phyloP scores from a whole-genome alignment of 148 eudicot genomes.

The Arctostaphylos glauca region DNA sequence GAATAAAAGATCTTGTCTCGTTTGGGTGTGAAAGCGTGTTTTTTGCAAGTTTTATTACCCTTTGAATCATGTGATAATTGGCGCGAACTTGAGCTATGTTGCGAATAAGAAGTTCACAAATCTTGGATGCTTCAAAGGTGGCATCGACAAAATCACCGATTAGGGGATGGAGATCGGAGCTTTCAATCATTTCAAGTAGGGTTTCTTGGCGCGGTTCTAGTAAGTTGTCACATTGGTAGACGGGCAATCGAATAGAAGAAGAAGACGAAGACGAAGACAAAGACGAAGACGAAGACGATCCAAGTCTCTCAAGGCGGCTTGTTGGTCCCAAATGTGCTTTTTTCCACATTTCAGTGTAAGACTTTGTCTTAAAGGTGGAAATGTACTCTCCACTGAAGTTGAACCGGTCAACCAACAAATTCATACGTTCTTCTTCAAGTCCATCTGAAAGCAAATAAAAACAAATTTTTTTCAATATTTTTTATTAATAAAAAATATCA shows the following conservation, averaged over 20 bases:
- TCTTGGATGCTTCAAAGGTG: slow-evolving; percentile 48
- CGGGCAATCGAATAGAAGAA: slow-evolving; percentile 11
- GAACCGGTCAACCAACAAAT: no score
- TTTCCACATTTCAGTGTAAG: no score
- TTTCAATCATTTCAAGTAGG: slow-evolving; percentile 29
- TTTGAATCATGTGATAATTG: slow-evolving; percentile 34
- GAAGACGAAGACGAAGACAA: slow-evolving; percentile 19
- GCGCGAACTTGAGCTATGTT: slow-evolving; percentile 49
- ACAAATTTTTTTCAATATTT: no score
- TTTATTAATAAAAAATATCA: no score
- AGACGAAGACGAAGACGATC: neutral
- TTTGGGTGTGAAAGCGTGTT: neutral
- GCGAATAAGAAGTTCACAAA: slow-evolving; percentile 53
- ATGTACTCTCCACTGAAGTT: no score
- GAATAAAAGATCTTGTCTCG: neutral
- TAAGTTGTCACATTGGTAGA: slow-evolving; percentile 37
- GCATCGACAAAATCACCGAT: slow-evolving; percentile 53
- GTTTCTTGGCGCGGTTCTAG: slow-evolving; percentile 63
- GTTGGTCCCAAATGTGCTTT: slow-evolving; percentile 7
- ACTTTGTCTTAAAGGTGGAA: no score
- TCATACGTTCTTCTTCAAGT: no score
- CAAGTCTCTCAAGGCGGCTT: slow-evolving; percentile 9
- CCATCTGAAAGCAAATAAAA: no score
- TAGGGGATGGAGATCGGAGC: slow-evolving; percentile 40
- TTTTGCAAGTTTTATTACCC: slow-evolving; percentile 26